These are phyloP conservation scores for Peronospora tabacina DNA, from an alignment of 352 stramenopile genomes.

Conservation along the genomic window DNA sequence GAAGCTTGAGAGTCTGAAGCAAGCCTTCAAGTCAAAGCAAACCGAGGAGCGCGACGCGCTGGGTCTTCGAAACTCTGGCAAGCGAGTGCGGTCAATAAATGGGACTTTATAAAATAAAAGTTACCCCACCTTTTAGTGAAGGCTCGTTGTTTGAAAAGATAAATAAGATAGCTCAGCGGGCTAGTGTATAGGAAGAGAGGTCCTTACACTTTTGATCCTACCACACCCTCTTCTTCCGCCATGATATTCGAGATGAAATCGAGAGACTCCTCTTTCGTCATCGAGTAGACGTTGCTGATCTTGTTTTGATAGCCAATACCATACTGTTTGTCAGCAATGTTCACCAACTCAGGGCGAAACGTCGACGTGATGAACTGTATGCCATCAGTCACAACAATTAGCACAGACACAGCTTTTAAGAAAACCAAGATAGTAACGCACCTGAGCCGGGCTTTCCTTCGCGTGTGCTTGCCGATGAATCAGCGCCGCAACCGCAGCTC, in stretches of 20 bases:
- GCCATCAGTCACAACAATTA: slow-evolving; percentile 2
- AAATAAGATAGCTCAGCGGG: neutral
- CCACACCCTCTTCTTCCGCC: slow-evolving; percentile 78
- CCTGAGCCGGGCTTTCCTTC: slow-evolving; percentile 93
- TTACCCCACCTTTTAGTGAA: slow-evolving; percentile 3
- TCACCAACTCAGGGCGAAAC: slow-evolving; percentile 98
- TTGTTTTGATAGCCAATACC: slow-evolving; percentile 99
- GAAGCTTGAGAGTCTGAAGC: slow-evolving; percentile 40
- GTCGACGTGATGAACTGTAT: slow-evolving; percentile 96
- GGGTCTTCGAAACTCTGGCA: slow-evolving; percentile 63
- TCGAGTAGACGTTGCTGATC: slow-evolving; percentile 89
- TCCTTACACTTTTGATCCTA: slow-evolving; percentile 17
- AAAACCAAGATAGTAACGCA: slow-evolving; percentile 16
- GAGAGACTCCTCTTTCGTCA: slow-evolving; percentile 95
- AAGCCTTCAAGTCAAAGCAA: slow-evolving; percentile 78
- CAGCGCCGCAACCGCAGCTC: slow-evolving; percentile 92
- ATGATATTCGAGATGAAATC: slow-evolving; percentile 94
- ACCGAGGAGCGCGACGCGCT: slow-evolving; percentile 56
- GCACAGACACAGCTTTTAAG: neutral
- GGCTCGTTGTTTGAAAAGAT: slow-evolving; percentile 4
- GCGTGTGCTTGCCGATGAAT: slow-evolving; percentile 95
- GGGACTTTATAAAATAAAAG: slow-evolving; percentile 18
- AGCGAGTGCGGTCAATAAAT: slow-evolving; percentile 42
- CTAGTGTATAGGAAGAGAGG: neutral
- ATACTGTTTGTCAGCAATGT: slow-evolving; percentile 94